Base-by-base conservation (phyloP, 1,139 yeast genomes). In the Protomyces arabidopsidicola region DNA sequence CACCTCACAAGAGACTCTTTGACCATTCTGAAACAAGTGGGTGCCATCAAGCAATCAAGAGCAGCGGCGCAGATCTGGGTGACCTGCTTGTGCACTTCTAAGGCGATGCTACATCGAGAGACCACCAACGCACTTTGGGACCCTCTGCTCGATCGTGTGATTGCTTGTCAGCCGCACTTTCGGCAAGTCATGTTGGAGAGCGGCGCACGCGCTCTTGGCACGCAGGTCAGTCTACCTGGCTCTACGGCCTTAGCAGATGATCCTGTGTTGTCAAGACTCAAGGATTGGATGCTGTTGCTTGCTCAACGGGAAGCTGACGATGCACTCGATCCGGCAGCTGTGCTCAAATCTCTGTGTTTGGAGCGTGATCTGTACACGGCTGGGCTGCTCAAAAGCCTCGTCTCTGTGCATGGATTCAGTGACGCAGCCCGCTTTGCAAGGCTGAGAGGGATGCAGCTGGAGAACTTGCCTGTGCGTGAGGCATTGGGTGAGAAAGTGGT, bases 121-220 rank as follows among this genome's bases (percentile, higher is more conserved):
- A 22, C 62, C 16, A 27, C 51, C 8, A 14, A 16, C 12, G 27
- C 34, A 2, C 20, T 58, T 16, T 58, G 62, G 62, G 18, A 18
- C 35, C 62, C 62, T 14, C 34, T 58, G 52, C 56, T 58, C 35
- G 56, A 58, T 8, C n/a, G 20, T 5, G 62, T 50, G n/a, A 12
- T 27, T 6, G 35, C 27, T 2, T 36, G 38, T 34, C 45, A 38
- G n/a, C 55, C 62, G 35, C 52, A 45, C 20, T 16, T 58, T 9
- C 35, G 50, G 2, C 36, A 31, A 16, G 22, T 51, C 18, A 31
- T 42, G 35, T 18, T 58, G 3, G 31, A 36, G 16, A 27, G 34
- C 34, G 62, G 62, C 31, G 20, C 53, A 6, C 20, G 39, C 8
- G 34, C 53, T 8, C 56, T 58, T 3, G 62, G 62, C 22, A n/a